phyloP scores from a whole-genome alignment of 306 rosid species.

The Dalbergia cultrata region DNA sequence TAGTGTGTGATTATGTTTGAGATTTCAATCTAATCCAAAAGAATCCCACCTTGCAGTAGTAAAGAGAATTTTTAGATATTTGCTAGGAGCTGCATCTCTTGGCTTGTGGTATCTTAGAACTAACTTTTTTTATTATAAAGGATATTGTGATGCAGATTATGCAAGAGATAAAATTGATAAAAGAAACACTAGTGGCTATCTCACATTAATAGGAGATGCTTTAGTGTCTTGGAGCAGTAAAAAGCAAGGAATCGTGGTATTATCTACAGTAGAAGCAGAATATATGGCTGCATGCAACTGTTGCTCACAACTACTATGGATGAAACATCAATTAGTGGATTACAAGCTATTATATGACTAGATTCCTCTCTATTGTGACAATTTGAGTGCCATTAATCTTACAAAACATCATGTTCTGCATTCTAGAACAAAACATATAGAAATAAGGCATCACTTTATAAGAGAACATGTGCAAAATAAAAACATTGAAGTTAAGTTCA shows the following conservation, averaged over 20 bases:
- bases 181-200: neutral
- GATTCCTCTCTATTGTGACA: too few species aligned
- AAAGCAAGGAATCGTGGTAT: neutral
- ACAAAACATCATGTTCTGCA: too few species aligned
- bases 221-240: neutral
- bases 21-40: neutral
- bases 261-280: neutral
- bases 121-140: too few species aligned
- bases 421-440: too few species aligned
- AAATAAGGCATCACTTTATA: too few species aligned
- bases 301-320: neutral
- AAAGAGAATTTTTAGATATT: neutral
- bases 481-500: too few species aligned
- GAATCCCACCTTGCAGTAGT: neutral
- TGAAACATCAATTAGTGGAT: too few species aligned
- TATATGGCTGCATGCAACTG: neutral
- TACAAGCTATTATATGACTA: too few species aligned
- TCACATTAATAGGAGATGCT: neutral
- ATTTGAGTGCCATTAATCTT: too few species aligned
- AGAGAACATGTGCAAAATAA: too few species aligned
- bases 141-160: neutral
- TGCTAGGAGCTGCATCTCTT: neutral
- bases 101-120: too few species aligned
- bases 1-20: neutral
- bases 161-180: too few species aligned